Base-by-base conservation (phyloP, 2,329 filamentous ascomycete species). In the Fusarium bactridioides region DNA sequence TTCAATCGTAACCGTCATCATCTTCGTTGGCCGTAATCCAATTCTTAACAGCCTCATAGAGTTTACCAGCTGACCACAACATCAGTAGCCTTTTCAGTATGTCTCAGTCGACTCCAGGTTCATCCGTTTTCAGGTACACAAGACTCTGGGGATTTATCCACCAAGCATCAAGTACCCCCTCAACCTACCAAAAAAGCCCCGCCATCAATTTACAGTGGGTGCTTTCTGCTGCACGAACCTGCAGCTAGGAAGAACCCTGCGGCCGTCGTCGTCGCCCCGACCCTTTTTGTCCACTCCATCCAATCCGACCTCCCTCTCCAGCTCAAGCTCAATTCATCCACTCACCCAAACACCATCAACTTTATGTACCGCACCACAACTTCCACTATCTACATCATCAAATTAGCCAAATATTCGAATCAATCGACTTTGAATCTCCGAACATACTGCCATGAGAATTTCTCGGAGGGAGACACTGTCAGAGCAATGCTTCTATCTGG, bases 191-290 rank as follows among this genome's bases (percentile, higher is more conserved):
- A 40, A 35, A 40, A 51, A 43, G 65, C 57, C 65, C 69, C 61
- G 67, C 70, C 61, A 69, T 72, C 70, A 66, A 70, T 73, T 73
- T 73, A 73, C 66, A 56, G 44, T 56, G 64, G 51, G 31, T 44
- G 68, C 37, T 44, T 50, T 54, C 29, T 53, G 43, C 55, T 65
- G 69, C 65, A 70, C 55, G 59, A 68, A 65, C 57, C 70, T 67
- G 56, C 66, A 67, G 57, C 62, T 68, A 64, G 64, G 61, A 61
- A 45, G 59, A 73, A 74, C 70, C 70, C 67, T 74, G 66, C 69
- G 69, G 69, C 61, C 60, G 69, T 54, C 69, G 48, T 66, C 70
- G 66, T 73, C 70, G 57, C 66, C 62, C 66, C 70, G 66, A 64
- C 66, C 70, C 61, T 73, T 73, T 73, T 73, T 63, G 70, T 64